These are phyloP conservation scores for Alternaria sp. DNA, from an alignment of 2,329 filamentous ascomycete genomes.

Conservation along the genomic window DNA sequence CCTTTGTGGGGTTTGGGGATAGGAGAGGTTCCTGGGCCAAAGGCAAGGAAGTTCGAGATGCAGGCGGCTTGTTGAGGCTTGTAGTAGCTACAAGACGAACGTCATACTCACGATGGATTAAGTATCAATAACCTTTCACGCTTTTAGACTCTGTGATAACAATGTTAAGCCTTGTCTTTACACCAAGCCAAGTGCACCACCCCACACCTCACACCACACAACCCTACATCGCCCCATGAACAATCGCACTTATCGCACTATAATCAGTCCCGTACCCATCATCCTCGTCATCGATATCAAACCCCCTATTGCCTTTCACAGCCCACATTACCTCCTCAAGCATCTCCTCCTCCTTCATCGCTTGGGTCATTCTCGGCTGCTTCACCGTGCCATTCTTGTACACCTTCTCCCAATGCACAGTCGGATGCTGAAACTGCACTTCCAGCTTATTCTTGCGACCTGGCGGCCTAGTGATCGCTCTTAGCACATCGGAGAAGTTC, in stretches of 20 bases:
- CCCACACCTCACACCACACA: too few relatives aligned
- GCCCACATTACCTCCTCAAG: background rate
- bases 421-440: background rate
- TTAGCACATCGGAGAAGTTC: background rate
- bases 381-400: background rate
- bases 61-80: background rate
- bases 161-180: too few relatives aligned
- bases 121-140: background rate
- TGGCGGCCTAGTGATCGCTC: accelerated
- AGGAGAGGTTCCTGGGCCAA: background rate
- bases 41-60: background rate
- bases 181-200: too few relatives aligned
- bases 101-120: background rate
- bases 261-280: background rate
- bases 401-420: background rate
- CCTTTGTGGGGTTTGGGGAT: background rate
- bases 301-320: background rate
- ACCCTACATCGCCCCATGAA: background rate
- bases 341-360: background rate
- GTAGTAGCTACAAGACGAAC: background rate
- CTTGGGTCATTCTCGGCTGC: background rate
- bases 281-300: background rate
- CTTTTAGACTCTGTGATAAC: background rate
- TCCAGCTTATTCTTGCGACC: background rate
- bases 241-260: background rate